Percentiles rank a stretch among this genome's conserved stretches.
phyloP scores from a whole-genome alignment of 2,329 filamentous ascomycete genomes.

The Penicillium sp. region DNA sequence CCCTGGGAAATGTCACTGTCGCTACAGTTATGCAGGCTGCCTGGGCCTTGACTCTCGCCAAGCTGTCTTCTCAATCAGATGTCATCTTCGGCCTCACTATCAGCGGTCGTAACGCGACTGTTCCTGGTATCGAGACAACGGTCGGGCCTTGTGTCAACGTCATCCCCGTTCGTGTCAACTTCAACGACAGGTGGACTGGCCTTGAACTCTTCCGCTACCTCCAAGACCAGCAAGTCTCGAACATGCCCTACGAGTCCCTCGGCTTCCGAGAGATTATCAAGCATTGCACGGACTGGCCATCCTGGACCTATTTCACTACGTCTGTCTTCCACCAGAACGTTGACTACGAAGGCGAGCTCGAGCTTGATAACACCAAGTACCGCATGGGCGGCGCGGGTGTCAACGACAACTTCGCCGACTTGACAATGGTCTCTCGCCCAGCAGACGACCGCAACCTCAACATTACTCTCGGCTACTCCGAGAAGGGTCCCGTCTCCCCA shows the following conservation, averaged over 20 bases:
- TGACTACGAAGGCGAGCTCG: slow-evolving; percentile 36
- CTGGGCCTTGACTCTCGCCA: slow-evolving; percentile 64
- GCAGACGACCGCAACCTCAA: slow-evolving; percentile 33
- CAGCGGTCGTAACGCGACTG: slow-evolving; percentile 61
- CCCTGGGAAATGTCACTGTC: slow-evolving; percentile 57
- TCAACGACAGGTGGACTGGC: slow-evolving; percentile 53
- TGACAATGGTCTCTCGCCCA: slow-evolving; percentile 41
- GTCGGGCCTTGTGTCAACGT: slow-evolving; percentile 68
- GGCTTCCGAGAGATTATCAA: slow-evolving; percentile 56
- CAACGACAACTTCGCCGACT: slow-evolving; percentile 42
- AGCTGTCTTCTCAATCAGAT: slow-evolving; percentile 53
- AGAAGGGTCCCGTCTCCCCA: slow-evolving; percentile 35
- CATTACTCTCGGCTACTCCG: slow-evolving; percentile 40
- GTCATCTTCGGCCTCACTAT: slow-evolving; percentile 67
- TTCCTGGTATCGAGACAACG: slow-evolving; percentile 56
- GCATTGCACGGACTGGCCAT: slow-evolving; percentile 43
- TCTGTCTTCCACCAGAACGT: slow-evolving; percentile 43
- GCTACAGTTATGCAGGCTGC: slow-evolving; percentile 67
- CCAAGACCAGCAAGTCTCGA: slow-evolving; percentile 59
- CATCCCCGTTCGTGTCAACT: slow-evolving; percentile 61
- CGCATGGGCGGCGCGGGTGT: slow-evolving; percentile 40
- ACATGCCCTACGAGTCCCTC: slow-evolving; percentile 56
- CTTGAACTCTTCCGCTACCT: slow-evolving; percentile 54
- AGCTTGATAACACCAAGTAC: slow-evolving; percentile 41
- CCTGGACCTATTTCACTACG: slow-evolving; percentile 43